phyloP scores from a whole-genome alignment of 768 basidiomycete species.

The Boletus rubescentipes region DNA sequence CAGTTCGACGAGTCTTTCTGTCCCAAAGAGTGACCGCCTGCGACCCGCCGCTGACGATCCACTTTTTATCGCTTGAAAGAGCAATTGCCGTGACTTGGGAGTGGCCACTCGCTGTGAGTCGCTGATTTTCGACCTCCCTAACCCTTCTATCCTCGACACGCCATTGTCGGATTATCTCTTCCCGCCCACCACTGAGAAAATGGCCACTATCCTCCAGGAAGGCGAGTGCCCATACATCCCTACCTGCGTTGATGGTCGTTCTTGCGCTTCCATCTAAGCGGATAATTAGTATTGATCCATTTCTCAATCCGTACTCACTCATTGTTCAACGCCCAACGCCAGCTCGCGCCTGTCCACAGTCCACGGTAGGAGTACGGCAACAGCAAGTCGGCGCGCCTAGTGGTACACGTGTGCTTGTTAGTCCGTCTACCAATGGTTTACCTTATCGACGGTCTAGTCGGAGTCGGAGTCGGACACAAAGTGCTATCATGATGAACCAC shows the following conservation, averaged over 20 bases:
- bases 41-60: neutral
- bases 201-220: neutral
- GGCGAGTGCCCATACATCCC: neutral
- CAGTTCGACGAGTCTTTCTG: neutral
- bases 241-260: neutral
- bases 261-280: neutral
- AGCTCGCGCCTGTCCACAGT: too few species aligned
- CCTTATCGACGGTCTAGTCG: too few species aligned
- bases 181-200: neutral
- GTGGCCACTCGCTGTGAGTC: neutral
- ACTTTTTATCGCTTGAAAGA: neutral
- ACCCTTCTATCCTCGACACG: neutral
- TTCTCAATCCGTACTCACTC: neutral
- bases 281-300: neutral
- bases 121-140: neutral
- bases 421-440: too few species aligned
- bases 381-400: too few species aligned
- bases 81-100: neutral
- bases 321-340: neutral
- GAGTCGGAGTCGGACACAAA: too few species aligned
- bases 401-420: too few species aligned
- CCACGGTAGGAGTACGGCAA: too few species aligned
- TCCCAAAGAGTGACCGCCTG: neutral
- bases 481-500: too few species aligned
- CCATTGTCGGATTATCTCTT: neutral